Percentiles rank a stretch among this genome's conserved stretches.
Evolutionary conservation across 2,329 filamentous ascomycete genomes (phyloP).

Genomic region (Penicillium sp.): DNA sequence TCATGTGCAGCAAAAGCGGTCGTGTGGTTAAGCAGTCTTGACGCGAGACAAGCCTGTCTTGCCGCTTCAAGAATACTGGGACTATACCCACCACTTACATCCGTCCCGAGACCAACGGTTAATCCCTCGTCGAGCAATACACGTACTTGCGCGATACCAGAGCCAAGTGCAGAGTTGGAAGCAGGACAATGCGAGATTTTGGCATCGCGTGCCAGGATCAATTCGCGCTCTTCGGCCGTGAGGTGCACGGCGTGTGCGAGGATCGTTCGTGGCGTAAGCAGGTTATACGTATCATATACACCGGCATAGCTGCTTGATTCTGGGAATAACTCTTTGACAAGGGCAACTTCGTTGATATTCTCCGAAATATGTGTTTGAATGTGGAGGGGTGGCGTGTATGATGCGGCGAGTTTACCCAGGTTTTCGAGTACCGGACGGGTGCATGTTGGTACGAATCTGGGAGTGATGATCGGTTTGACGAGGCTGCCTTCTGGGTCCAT

Average conservation of each 20-base stretch:
- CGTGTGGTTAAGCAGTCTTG: constrained; percentile 59
- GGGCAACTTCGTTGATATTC: constrained; percentile 69
- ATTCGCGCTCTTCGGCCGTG: constrained; percentile 60
- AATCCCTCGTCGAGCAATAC: constrained; percentile 72
- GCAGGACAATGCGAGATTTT: constrained; percentile 85
- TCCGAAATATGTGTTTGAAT: constrained; percentile 91
- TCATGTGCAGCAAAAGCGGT: constrained; percentile 36
- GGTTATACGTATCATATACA: constrained; percentile 72
- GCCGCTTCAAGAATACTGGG: constrained; percentile 78
- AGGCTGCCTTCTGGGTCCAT: constrained; percentile 66
- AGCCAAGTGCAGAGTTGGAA: constrained; percentile 74
- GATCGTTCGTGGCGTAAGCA: constrained; percentile 72
- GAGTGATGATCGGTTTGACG: constrained; percentile 77
- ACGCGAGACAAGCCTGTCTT: constrained; percentile 78
- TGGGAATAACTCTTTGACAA: constrained; percentile 72
- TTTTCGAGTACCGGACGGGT: constrained; percentile 55
- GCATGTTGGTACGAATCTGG: constrained; percentile 61
- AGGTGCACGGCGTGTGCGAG: constrained; percentile 85
- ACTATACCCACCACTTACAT: constrained; percentile 85
- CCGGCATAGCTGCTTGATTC: constrained; percentile 63
- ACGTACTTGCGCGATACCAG: constrained; percentile 75
- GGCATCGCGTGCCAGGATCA: constrained; percentile 61
- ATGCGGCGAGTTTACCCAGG: constrained; percentile 64
- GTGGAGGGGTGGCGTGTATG: constrained; percentile 58
- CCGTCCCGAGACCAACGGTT: constrained; percentile 82